A percentile compares a stretch with the other conserved stretches of the same genome.
phyloP scores from a whole-genome alignment of 2,329 filamentous ascomycete species.

The Parastagonospora nodorum region DNA sequence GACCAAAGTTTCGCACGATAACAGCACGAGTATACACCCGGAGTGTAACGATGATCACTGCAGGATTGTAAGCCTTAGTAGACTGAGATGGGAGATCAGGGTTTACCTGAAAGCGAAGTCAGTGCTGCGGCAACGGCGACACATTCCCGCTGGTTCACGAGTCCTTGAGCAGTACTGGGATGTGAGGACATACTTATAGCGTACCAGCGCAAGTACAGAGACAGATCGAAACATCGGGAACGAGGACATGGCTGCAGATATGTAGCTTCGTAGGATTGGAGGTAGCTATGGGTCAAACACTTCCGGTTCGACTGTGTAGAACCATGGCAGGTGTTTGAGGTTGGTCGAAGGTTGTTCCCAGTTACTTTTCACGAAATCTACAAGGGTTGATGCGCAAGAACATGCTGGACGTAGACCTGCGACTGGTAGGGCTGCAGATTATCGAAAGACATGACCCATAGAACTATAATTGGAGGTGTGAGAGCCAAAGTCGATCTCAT shows the following conservation, averaged over 20 bases:
- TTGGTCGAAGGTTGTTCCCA: neutral
- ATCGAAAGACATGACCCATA: neutral
- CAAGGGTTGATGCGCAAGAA: constrained; percentile 3
- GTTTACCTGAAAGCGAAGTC: constrained; percentile 27
- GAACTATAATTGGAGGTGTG: neutral
- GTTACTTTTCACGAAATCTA: neutral
- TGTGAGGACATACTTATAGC: neutral
- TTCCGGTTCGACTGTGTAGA: neutral
- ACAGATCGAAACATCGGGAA: neutral
- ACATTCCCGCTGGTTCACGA: constrained; percentile 20
- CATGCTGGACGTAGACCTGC: constrained; percentile 5
- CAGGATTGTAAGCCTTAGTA: constrained; percentile 3
- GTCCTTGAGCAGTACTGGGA: neutral
- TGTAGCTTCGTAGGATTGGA: constrained; percentile 2
- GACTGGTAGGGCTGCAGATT: neutral
- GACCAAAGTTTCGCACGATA: constrained; percentile 31
- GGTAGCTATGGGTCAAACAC: neutral
- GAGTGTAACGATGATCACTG: constrained; percentile 32
- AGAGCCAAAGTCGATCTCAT: too few relatives aligned
- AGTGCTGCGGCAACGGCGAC: constrained; percentile 26
- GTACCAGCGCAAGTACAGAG: neutral
- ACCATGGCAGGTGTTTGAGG: constrained; percentile 1
- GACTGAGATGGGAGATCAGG: neutral
- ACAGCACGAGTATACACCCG: constrained; percentile 25
- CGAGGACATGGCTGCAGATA: neutral